These are phyloP conservation scores for Fusarium staphyleae DNA, from an alignment of 2,329 filamentous ascomycete genomes.

Conservation along the genomic window DNA sequence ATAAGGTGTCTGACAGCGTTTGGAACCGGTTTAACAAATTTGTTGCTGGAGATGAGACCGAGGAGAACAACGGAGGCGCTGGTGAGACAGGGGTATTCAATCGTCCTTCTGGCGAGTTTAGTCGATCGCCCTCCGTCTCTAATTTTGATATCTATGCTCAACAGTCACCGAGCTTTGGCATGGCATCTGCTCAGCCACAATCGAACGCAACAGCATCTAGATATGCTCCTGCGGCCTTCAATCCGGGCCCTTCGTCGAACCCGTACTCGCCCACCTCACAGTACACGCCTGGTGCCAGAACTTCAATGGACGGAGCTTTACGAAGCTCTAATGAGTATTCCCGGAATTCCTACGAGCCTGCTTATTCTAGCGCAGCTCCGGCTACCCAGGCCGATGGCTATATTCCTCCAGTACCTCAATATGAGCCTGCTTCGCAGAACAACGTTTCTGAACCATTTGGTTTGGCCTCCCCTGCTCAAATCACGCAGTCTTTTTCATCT, in stretches of 20 bases:
- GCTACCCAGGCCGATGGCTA: constrained; percentile 31
- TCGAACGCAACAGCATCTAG: constrained; percentile 50
- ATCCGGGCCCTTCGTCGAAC: constrained; percentile 33
- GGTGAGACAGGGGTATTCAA: constrained; percentile 81
- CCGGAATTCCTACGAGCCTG: constrained; percentile 49
- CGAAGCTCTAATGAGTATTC: constrained; percentile 44
- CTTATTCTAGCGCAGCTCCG: constrained; percentile 28
- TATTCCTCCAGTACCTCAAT: constrained; percentile 23
- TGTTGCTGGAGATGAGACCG: constrained; percentile 87
- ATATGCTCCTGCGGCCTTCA: constrained; percentile 44
- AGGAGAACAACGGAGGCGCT: constrained; percentile 73
- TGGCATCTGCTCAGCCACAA: constrained; percentile 44
- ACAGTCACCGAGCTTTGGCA: constrained; percentile 44
- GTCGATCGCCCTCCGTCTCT: constrained; percentile 73
- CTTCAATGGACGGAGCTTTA: constrained; percentile 31
- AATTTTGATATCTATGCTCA: constrained; percentile 79
- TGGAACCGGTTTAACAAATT: constrained; percentile 97
- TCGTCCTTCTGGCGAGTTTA: constrained; percentile 76
- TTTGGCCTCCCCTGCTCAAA: constrained; percentile 39
- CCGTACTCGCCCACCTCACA: constrained; percentile 54
- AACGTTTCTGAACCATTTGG: constrained; percentile 15
- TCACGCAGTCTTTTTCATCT: constrained; percentile 29
- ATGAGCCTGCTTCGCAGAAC: constrained; percentile 12
- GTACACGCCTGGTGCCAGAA: constrained; percentile 53
- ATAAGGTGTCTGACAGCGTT: constrained; percentile 90